Percentiles rank a stretch among this genome's conserved stretches.
Evolutionary conservation across 306 rosid genomes (phyloP).

Genomic region (Trifolium fragiferum): DNA sequence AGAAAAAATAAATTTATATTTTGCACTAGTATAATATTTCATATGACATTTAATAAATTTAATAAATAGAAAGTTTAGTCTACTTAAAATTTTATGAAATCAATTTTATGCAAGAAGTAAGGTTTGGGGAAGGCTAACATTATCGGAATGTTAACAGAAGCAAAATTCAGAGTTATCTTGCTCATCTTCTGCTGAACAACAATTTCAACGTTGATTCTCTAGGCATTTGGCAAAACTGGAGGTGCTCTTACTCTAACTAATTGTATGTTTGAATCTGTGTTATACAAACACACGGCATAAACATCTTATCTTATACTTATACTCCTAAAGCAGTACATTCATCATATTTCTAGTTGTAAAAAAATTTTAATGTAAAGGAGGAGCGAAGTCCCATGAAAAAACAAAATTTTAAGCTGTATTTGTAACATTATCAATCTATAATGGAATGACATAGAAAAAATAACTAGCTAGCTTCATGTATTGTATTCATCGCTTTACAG

Average conservation of each 20-base stretch:
- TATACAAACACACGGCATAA: not conserved
- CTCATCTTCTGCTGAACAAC: not conserved
- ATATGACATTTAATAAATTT: not conserved
- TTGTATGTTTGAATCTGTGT: too few species aligned
- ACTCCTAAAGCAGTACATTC: not conserved
- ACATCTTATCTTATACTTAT: too few species aligned
- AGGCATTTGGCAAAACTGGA: not conserved
- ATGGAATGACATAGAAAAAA: not conserved
- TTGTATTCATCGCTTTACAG: not conserved
- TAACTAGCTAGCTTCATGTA: too few species aligned
- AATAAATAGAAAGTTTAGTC: not conserved
- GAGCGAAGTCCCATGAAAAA: not conserved
- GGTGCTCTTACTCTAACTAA: not conserved
- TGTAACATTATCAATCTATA: not conserved
- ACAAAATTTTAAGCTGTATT: not conserved
- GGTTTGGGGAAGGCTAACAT: constrained; percentile 1
- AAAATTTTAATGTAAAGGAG: not conserved
- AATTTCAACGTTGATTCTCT: not conserved
- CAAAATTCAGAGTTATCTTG: not conserved
- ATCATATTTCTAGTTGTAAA: not conserved
- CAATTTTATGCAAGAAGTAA: not conserved
- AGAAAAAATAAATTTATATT: not conserved
- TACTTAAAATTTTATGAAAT: not conserved
- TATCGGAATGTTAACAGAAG: not conserved
- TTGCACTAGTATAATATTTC: not conserved